Evolutionary conservation across 148 eudicot genomes (phyloP).

Genomic region (Rhododendron ferrugineum): DNA sequence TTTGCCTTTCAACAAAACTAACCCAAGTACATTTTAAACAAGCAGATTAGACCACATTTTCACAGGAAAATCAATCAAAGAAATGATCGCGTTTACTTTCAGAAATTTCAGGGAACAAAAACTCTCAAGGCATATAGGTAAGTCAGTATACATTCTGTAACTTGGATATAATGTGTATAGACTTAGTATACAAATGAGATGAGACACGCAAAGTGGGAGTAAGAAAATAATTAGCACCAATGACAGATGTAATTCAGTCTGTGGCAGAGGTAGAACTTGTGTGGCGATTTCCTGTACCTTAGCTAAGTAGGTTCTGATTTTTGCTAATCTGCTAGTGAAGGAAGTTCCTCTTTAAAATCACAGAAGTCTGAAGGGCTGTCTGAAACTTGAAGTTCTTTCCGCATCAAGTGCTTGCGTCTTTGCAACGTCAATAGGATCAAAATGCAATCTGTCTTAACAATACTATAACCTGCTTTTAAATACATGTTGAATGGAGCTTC

Average conservation of each 20-base stretch:
- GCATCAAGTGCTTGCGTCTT: constrained; percentile 87
- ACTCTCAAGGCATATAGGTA: not conserved
- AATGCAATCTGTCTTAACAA: constrained; percentile 74
- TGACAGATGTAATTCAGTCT: not conserved
- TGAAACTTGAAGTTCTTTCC: constrained; percentile 55
- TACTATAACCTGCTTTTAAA: constrained; percentile 74
- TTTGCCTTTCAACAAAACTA: not conserved
- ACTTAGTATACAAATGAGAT: not conserved
- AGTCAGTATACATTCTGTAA: not conserved
- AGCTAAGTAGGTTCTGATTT: not conserved
- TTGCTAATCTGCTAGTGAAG: constrained; percentile 7
- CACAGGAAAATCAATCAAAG: not conserved
- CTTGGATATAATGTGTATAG: not conserved
- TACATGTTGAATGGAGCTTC: constrained; percentile 83
- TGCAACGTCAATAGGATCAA: constrained; percentile 62
- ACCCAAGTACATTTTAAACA: not conserved
- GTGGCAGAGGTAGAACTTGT: not conserved
- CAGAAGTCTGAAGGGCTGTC: constrained; percentile 14
- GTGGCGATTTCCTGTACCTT: not conserved
- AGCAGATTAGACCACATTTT: not conserved
- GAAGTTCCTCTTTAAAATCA: constrained; percentile 15
- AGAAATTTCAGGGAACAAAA: not conserved
- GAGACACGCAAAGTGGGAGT: not conserved
- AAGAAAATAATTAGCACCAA: not conserved
- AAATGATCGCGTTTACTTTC: not conserved